These are phyloP conservation scores for Nannochloris sp. DNA, from an alignment of 139 green algal genomes.

Conservation along the genomic window DNA sequence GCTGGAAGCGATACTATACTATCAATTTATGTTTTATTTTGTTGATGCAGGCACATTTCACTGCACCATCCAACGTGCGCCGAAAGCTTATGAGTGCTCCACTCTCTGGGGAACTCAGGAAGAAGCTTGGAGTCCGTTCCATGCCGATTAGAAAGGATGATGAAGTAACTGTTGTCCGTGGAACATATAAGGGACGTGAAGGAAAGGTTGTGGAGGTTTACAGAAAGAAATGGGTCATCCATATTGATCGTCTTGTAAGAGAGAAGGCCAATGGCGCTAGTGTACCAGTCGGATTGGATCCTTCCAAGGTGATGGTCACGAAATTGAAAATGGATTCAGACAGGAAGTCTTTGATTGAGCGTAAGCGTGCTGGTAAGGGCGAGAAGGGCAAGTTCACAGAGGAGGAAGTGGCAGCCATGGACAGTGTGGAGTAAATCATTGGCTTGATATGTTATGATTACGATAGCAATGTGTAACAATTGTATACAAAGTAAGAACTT, in stretches of 20 bases:
- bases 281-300: conserved; percentile 93
- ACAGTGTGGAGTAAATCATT: conserved; percentile 73
- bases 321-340: conserved; percentile 99
- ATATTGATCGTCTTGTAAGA: conserved; percentile 94
- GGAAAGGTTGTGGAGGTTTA: conserved; percentile 66
- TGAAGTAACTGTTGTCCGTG: conserved; percentile 92
- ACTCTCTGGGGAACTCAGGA: conserved; percentile 80
- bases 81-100: conserved; percentile 93
- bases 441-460: not conserved
- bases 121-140: conserved; percentile 85
- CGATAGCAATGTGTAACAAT: not conserved
- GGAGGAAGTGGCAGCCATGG: conserved; percentile 78
- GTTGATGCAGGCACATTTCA: conserved; percentile 86
- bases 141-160: conserved; percentile 98
- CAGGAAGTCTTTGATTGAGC: conserved; percentile 82
- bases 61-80: conserved; percentile 76
- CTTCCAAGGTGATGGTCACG: conserved; percentile 96
- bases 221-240: conserved; percentile 98
- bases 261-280: conserved; percentile 98
- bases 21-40: not conserved
- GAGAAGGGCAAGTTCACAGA: conserved; percentile 93
- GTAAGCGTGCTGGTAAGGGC: conserved; percentile 67
- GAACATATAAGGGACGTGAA: conserved; percentile 81
- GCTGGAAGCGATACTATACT: not conserved
- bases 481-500: not conserved